A percentile compares a stretch with the other conserved stretches of the same genome.
phyloP scores from a whole-genome alignment of 345 rosid species.

The Mallotus nudiflorus region DNA sequence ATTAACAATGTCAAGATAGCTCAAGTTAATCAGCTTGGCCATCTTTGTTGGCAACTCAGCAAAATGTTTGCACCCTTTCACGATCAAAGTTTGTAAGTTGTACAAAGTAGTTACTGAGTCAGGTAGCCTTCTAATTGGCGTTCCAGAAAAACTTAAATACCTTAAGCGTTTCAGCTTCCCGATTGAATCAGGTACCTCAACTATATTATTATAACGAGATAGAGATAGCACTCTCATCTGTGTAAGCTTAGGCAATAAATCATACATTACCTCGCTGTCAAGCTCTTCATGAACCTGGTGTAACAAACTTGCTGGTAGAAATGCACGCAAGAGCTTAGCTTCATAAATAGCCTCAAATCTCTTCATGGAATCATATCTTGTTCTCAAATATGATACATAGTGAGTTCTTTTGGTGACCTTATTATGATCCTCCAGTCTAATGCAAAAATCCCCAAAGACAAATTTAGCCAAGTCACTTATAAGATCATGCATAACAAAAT shows the following conservation, averaged over 20 bases:
- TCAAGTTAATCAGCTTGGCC: constrained; percentile 33
- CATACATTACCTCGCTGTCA: constrained; percentile 20
- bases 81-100: constrained; percentile 37
- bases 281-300: constrained; percentile 35
- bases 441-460: constrained; percentile 28
- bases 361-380: constrained; percentile 15
- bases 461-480: constrained; percentile 38
- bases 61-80: constrained; percentile 28
- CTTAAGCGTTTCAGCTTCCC: constrained; percentile 36
- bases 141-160: constrained; percentile 34
- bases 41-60: constrained; percentile 38
- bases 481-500: constrained; percentile 43
- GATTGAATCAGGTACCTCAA: constrained; percentile 25
- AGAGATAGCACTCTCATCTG: constrained; percentile 43
- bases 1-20: constrained; percentile 36
- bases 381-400: constrained; percentile 30
- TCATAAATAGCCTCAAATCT: constrained; percentile 34
- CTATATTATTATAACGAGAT: constrained; percentile 23
- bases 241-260: constrained; percentile 18
- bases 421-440: constrained; percentile 27
- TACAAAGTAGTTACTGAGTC: constrained; percentile 27
- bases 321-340: constrained; percentile 39
- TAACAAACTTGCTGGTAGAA: constrained; percentile 37
- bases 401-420: constrained; percentile 29
- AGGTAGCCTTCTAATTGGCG: constrained; percentile 28